phyloP scores from a whole-genome alignment of 495 filamentous ascomycete genomes.

The Ramalina intermedia region DNA sequence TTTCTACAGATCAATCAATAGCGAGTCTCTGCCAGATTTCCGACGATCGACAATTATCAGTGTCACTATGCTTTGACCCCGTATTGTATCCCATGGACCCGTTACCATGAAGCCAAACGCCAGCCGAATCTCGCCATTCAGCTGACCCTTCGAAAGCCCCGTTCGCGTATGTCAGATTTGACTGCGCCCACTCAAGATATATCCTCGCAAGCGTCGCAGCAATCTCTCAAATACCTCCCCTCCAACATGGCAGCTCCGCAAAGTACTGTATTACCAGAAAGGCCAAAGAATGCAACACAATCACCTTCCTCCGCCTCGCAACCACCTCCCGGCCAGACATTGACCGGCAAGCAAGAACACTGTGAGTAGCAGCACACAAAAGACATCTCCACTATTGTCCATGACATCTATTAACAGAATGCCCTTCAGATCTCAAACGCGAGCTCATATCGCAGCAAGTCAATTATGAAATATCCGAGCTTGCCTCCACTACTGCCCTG shows the following conservation, averaged over 20 bases:
- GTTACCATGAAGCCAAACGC: too few relatives aligned
- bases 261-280: neutral
- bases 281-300: constrained; percentile 3
- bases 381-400: neutral
- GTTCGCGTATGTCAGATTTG: too few relatives aligned
- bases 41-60: too few relatives aligned
- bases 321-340: constrained; percentile 36
- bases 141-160: too few relatives aligned
- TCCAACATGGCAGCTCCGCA: neutral
- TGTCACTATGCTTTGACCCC: too few relatives aligned
- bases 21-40: too few relatives aligned
- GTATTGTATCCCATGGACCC: too few relatives aligned
- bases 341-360: constrained; percentile 97
- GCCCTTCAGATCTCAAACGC: constrained; percentile 71
- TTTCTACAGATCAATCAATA: too few relatives aligned
- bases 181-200: too few relatives aligned
- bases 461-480: constrained; percentile 72
- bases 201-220: too few relatives aligned
- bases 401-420: constrained; percentile 16
- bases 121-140: too few relatives aligned
- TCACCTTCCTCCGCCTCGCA: constrained; percentile 1
- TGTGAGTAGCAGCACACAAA: constrained; percentile 39
- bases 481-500: constrained; percentile 86
- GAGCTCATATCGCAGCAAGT: constrained; percentile 87
- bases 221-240: too few relatives aligned